phyloP scores from a whole-genome alignment of 106 monocot genomes.

The Acorus calamus region DNA sequence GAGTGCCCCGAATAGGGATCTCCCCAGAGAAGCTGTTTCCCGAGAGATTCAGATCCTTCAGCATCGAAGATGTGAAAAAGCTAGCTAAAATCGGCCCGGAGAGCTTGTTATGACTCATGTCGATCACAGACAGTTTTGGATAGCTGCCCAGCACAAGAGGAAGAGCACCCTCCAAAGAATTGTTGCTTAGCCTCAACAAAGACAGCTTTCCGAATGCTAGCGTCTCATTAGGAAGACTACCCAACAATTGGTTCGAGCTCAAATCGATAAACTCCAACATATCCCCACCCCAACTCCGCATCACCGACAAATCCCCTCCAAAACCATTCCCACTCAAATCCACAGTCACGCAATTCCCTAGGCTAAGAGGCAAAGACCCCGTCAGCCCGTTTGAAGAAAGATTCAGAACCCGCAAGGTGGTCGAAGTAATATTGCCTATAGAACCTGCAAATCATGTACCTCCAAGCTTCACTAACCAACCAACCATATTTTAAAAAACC shows the following conservation, averaged over 20 bases:
- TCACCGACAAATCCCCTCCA: constrained; percentile 39
- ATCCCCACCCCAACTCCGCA: constrained; percentile 50
- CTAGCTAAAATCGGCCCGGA: constrained; percentile 36
- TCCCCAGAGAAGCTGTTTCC: constrained; percentile 55
- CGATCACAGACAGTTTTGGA: constrained; percentile 39
- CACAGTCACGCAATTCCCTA: constrained; percentile 38
- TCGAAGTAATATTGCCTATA: constrained; percentile 47
- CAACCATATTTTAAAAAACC: not conserved
- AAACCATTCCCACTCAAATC: constrained; percentile 69
- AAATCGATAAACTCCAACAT: constrained; percentile 54
- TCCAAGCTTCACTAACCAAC: not conserved
- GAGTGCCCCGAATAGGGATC: constrained; percentile 48
- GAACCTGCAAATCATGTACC: constrained; percentile 34
- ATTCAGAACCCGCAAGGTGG: constrained; percentile 57
- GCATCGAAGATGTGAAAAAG: constrained; percentile 42
- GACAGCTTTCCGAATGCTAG: constrained; percentile 33
- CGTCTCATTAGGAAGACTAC: constrained; percentile 35
- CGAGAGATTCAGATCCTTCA: constrained; percentile 67
- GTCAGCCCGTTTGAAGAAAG: constrained; percentile 77
- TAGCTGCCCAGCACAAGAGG: constrained; percentile 52
- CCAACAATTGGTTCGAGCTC: constrained; percentile 69
- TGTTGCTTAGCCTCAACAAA: constrained; percentile 59
- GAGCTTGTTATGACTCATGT: constrained; percentile 55
- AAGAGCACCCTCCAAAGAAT: constrained; percentile 52
- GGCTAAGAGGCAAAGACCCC: constrained; percentile 44